Conservation (phyloP, 192 early-diverging fungal species). For the Chytriomyces sp. region DNA sequence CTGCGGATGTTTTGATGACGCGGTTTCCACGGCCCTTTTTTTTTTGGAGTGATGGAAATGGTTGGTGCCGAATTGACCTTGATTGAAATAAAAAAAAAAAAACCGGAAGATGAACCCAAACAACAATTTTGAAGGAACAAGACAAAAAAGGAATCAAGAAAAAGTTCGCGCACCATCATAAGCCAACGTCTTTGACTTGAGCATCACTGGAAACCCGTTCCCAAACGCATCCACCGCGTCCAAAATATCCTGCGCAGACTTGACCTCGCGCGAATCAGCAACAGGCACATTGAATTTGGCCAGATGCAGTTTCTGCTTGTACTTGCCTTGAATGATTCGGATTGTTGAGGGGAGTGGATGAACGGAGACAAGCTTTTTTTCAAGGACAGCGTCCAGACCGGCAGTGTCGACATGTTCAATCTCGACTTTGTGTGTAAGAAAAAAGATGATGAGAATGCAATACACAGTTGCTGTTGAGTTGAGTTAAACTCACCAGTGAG, state of each 20-base stretch:
- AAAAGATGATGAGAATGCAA: background rate
- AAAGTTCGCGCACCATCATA: slow-evolving; percentile 77
- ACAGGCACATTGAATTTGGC: slow-evolving; percentile 70
- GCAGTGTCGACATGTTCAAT: slow-evolving; percentile 94
- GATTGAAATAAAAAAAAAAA: background rate
- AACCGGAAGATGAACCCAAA: background rate
- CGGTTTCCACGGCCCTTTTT: slow-evolving; percentile 83
- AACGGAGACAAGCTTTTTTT: slow-evolving; percentile 56
- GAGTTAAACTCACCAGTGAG: slow-evolving; percentile 67
- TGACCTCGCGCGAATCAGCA: slow-evolving; percentile 68
- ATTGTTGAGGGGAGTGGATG: slow-evolving; percentile 86
- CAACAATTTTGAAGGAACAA: background rate
- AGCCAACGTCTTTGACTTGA: slow-evolving; percentile 91
- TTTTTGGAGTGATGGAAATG: background rate
- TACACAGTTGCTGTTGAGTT: background rate
- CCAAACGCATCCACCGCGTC: slow-evolving; percentile 43
- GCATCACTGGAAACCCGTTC: slow-evolving; percentile 94
- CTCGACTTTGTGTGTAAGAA: slow-evolving; percentile 64
- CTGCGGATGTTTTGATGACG: slow-evolving; percentile 74
- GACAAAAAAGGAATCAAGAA: no score
- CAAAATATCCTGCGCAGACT: slow-evolving; percentile 56
- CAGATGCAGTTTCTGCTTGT: slow-evolving; percentile 83
- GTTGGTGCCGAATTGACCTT: no score
- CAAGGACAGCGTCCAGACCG: slow-evolving; percentile 59
- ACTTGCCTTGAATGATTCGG: slow-evolving; percentile 96